These are phyloP conservation scores for Penicillium herquei DNA, from an alignment of 495 filamentous ascomycete species.

Conservation along the genomic window DNA sequence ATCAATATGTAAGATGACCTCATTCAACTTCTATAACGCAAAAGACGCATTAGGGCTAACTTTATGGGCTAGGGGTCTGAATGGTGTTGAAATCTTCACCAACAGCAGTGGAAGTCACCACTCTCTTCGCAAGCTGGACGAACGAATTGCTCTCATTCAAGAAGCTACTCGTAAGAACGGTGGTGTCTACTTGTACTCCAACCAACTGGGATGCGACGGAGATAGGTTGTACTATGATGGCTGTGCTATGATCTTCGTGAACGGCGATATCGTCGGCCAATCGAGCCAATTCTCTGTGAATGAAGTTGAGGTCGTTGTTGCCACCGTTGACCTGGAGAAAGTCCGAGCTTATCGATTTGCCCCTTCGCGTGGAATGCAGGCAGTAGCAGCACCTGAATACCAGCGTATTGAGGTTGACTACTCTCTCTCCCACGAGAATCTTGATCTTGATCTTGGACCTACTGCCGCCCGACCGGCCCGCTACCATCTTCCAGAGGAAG, in stretches of 20 bases:
- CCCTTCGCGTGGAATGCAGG: conserved; percentile 31
- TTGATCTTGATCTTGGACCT: conserved; percentile 29
- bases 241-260: conserved; percentile 69
- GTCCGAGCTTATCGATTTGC: conserved; percentile 45
- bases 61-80: conserved; percentile 7
- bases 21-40: too few species aligned
- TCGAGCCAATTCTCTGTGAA: conserved; percentile 68
- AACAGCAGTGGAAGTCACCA: conserved; percentile 73
- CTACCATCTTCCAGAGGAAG: conserved; percentile 65
- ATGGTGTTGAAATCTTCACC: conserved; percentile 66
- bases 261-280: conserved; percentile 67
- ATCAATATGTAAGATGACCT: background rate
- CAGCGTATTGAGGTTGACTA: conserved; percentile 32
- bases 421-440: conserved; percentile 27
- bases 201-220: conserved; percentile 70
- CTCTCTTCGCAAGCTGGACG: conserved; percentile 71
- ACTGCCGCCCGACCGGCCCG: conserved; percentile 37
- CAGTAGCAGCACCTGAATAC: conserved; percentile 26
- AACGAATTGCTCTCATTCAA: conserved; percentile 66
- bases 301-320: conserved; percentile 77
- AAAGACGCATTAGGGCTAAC: background rate
- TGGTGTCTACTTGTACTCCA: conserved; percentile 71
- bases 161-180: conserved; percentile 68
- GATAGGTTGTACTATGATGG: conserved; percentile 63
- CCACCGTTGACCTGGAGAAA: conserved; percentile 75